Evolutionary conservation across 805 yeast genomes (phyloP).

Genomic region (Cyberlindnera japonica): DNA sequence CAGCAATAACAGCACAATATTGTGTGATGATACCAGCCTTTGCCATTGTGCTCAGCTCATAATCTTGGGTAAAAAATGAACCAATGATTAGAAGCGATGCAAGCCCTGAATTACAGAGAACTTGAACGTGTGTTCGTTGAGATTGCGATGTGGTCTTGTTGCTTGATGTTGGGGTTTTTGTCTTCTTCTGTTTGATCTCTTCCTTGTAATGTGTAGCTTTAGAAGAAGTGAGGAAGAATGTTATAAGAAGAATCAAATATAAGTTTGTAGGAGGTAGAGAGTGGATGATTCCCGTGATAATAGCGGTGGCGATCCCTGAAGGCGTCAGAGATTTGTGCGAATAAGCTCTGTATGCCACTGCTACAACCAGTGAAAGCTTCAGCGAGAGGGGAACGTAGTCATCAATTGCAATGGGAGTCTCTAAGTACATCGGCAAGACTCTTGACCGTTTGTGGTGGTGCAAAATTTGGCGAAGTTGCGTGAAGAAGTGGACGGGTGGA

Average conservation of each 20-base stretch:
- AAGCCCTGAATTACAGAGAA: constrained; percentile 37
- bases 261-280: constrained; percentile 34
- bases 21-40: constrained; percentile 32
- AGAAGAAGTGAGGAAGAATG: constrained; percentile 38
- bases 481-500: no score
- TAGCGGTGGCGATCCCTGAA: constrained; percentile 35
- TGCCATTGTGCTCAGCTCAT: constrained; percentile 11
- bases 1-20: constrained; percentile 43
- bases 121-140: constrained; percentile 40
- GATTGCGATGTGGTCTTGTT: constrained; percentile 22
- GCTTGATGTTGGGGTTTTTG: constrained; percentile 22
- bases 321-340: constrained; percentile 35
- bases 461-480: no score
- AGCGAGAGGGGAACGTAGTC: neutral
- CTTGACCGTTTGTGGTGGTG: no score
- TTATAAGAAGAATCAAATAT: constrained; percentile 30
- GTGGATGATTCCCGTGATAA: constrained; percentile 38
- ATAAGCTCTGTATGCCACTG: constrained; percentile 29
- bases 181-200: constrained; percentile 31
- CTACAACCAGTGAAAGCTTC: neutral
- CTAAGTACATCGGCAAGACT: no score
- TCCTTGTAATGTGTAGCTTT: constrained; percentile 38
- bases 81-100: constrained; percentile 34
- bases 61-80: constrained; percentile 15
- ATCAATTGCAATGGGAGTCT: no score